Conservation (phyloP, 345 rosid genomes). For the Crucihimalaya himalaica region DNA sequence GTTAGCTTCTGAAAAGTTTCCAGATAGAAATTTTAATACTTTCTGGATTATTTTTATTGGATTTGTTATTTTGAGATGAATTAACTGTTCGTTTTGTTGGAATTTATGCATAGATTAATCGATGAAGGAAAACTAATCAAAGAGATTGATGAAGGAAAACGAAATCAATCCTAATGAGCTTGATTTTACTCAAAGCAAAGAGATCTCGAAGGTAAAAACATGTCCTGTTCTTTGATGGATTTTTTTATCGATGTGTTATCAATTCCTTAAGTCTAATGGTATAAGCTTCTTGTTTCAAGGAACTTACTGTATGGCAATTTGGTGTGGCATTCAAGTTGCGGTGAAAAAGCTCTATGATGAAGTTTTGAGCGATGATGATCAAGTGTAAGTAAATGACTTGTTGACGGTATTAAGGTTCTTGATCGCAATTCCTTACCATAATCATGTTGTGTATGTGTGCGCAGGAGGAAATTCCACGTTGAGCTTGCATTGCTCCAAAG, state of each 20-base stretch:
- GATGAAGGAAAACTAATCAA: slow-evolving; percentile 84
- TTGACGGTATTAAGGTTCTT: not conserved
- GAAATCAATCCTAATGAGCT: too few species aligned
- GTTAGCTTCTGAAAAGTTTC: slow-evolving; percentile 4
- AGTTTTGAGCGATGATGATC: too few species aligned
- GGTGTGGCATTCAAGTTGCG: slow-evolving; percentile 97
- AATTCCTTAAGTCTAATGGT: not conserved
- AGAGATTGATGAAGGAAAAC: too few species aligned
- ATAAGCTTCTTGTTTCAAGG: slow-evolving; percentile 53
- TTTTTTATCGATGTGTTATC: not conserved
- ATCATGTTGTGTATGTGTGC: slow-evolving; percentile 16
- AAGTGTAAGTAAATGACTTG: slow-evolving; percentile 63
- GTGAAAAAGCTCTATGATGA: slow-evolving; percentile 83
- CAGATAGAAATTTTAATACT: not conserved
- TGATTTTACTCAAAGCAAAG: too few species aligned
- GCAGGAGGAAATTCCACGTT: slow-evolving; percentile 79
- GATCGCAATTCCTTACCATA: not conserved
- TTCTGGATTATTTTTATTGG: slow-evolving; percentile 12
- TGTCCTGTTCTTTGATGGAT: not conserved
- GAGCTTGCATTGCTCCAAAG: slow-evolving; percentile 94
- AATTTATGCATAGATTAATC: slow-evolving; percentile 59
- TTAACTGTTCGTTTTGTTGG: slow-evolving; percentile 18
- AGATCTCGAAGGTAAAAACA: slow-evolving; percentile 61
- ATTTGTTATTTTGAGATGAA: slow-evolving; percentile 4
- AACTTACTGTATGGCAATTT: slow-evolving; percentile 70